These are phyloP conservation scores for Castanopsis chinensis DNA, from an alignment of 306 rosid species.

Conservation along the genomic window DNA sequence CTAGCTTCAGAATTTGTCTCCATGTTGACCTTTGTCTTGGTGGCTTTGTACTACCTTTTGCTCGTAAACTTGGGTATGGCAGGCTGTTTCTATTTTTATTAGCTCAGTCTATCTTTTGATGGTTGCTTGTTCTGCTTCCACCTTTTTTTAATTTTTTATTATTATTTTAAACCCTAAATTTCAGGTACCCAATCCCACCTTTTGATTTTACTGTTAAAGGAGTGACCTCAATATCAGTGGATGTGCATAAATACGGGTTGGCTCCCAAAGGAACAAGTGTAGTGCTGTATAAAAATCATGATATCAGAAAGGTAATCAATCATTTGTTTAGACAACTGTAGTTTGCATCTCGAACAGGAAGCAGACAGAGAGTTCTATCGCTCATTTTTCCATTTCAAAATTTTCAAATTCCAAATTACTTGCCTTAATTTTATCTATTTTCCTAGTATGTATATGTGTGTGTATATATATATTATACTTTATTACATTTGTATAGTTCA, in stretches of 20 bases:
- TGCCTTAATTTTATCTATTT: neutral
- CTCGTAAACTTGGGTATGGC: slow-evolving; percentile 86
- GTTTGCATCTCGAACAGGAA: slow-evolving; percentile 9
- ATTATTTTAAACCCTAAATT: slow-evolving; percentile 3
- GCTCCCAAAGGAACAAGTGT: slow-evolving; percentile 97
- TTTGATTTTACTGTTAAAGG: slow-evolving; percentile 89
- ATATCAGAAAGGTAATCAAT: slow-evolving; percentile 77
- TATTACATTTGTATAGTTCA: neutral
- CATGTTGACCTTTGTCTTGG: slow-evolving; percentile 98
- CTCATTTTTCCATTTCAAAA: neutral
- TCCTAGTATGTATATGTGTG: neutral
- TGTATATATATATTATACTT: neutral
- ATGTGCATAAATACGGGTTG: slow-evolving; percentile 96
- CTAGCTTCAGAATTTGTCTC: slow-evolving; percentile 73
- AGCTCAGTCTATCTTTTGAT: neutral
- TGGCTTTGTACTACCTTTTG: slow-evolving; percentile 90
- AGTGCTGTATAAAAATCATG: slow-evolving; percentile 84
- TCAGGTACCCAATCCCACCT: slow-evolving; percentile 83
- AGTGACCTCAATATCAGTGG: slow-evolving; percentile 90
- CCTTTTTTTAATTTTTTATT: neutral
- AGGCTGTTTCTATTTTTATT: slow-evolving; percentile 24
- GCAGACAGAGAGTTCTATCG: neutral
- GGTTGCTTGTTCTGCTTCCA: neutral
- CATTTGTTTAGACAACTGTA: neutral
- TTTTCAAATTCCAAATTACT: neutral